These are phyloP conservation scores for Vaccinium darrowii DNA, from an alignment of 148 eudicot species.

Conservation along the genomic window DNA sequence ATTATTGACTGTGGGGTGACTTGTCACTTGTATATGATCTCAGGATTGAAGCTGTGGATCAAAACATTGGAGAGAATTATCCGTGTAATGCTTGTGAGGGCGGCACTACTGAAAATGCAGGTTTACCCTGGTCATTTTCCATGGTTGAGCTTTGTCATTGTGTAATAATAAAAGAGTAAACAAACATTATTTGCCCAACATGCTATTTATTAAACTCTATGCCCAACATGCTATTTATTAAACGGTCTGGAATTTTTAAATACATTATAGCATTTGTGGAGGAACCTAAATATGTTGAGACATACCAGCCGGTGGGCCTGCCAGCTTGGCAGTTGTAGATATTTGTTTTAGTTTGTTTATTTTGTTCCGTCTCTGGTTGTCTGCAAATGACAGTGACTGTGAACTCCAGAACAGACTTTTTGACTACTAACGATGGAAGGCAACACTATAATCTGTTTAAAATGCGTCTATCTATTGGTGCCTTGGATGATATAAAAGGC, in stretches of 20 bases:
- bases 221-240: background rate
- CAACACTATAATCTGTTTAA: background rate
- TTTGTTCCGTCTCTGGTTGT: background rate
- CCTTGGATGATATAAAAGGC: slow-evolving; percentile 2
- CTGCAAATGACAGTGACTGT: background rate
- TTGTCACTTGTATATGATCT: slow-evolving; percentile 15
- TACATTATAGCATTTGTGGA: slow-evolving; percentile 4
- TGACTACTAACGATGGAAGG: background rate
- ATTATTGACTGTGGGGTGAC: background rate
- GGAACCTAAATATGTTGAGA: slow-evolving; percentile 4
- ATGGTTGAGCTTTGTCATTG: slow-evolving; percentile 4
- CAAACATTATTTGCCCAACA: background rate
- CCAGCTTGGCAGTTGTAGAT: background rate
- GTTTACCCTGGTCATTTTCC: slow-evolving; percentile 13
- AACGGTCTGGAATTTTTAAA: background rate
- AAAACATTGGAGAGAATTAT: slow-evolving; percentile 14
- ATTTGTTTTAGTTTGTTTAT: background rate
- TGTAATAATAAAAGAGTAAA: background rate
- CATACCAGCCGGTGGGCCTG: background rate
- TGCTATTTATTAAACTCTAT: background rate
- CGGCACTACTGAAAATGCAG: slow-evolving; percentile 20
- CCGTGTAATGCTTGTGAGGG: slow-evolving; percentile 16
- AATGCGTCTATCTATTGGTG: background rate
- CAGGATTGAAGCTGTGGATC: slow-evolving; percentile 21
- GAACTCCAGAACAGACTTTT: slow-evolving; percentile 1